phyloP scores from a whole-genome alignment of 345 rosid species.

The Citrus australasica region DNA sequence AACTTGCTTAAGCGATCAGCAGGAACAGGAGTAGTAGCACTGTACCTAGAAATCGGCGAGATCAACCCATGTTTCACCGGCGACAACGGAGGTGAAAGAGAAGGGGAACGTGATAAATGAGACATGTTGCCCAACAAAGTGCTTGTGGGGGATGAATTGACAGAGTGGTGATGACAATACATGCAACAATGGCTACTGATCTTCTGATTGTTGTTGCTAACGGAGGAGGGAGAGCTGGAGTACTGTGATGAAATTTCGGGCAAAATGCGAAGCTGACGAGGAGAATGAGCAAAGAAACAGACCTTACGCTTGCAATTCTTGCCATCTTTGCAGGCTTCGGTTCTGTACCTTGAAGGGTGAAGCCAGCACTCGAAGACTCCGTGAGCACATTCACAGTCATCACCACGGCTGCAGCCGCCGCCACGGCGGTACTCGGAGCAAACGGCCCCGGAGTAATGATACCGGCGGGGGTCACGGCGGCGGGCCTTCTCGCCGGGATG shows the following conservation, averaged over 20 bases:
- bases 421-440: conserved; percentile 74
- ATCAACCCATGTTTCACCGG: conserved; percentile 43
- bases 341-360: conserved; percentile 64
- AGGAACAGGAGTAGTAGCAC: neutral
- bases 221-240: no score
- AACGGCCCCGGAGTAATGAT: conserved; percentile 57
- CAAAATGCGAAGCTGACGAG: conserved; percentile 59
- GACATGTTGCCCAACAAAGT: conserved; percentile 56
- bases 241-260: conserved; percentile 26
- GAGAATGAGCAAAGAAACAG: conserved; percentile 72
- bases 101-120: conserved; percentile 55
- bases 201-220: no score
- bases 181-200: conserved; percentile 43
- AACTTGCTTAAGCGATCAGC: conserved; percentile 33
- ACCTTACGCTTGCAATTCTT: conserved; percentile 64
- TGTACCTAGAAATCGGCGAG: conserved; percentile 32
- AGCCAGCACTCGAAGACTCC: conserved; percentile 87
- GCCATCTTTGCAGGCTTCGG: conserved; percentile 74
- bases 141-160: conserved; percentile 66
- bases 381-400: conserved; percentile 62
- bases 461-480: conserved; percentile 74
- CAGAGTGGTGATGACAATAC: conserved; percentile 40
- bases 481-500: conserved; percentile 90
- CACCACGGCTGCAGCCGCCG: conserved; percentile 58
- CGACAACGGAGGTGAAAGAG: conserved; percentile 71